Base-by-base conservation (phyloP, 2,329 filamentous ascomycete species). In the Cucurbitaria berberidis region DNA sequence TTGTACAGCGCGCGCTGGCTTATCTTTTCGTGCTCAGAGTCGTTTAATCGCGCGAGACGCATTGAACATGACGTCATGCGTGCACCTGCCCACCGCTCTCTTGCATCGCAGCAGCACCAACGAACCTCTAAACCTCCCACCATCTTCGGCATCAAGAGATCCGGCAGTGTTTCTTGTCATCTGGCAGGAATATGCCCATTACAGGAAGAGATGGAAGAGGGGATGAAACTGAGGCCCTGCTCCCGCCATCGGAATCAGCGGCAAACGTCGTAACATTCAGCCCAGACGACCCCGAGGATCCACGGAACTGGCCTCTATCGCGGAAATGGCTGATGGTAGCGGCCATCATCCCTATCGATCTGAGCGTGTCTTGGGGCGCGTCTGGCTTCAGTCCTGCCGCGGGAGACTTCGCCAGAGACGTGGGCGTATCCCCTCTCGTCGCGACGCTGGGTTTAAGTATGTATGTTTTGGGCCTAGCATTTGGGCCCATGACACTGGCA, bases 301-400 rank as follows among this genome's bases (percentile, higher is more conserved):
- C 73, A 5, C 60, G 71, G 9, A 74, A 76, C 53, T 76, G 73
- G 73, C 46, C 66, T 2, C 36, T 43, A 34, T 46, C 57, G 27
- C 64, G 67, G 22, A 75, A 74, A 66, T 75, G 73, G 72, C 44
- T 70, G 6, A 71, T 75, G 65, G 62, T 74, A 5, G 67, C 66
- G 24, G 66, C 65, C 16, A 74, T 76, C 30, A 64, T 73, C 2
- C 66, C 72, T 26, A 74, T 75, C 44, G 71, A 74, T 43, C 63
- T 74, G 29, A 70, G 65, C 32, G 71, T 74, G 26, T 70, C 67
- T 15, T 81, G 78, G 74, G 78, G 76, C 8, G 79, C 79, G 1
- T 80, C 77, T 5, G 79, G 79, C 8, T 82, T 78, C 60, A 80
- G 77, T 2, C 79, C 80, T 0, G 77, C 74, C 0, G 65, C 71